Evolutionary conservation across 441 rosid species (phyloP).

Genomic region (Pelargonium exstipulatum): DNA sequence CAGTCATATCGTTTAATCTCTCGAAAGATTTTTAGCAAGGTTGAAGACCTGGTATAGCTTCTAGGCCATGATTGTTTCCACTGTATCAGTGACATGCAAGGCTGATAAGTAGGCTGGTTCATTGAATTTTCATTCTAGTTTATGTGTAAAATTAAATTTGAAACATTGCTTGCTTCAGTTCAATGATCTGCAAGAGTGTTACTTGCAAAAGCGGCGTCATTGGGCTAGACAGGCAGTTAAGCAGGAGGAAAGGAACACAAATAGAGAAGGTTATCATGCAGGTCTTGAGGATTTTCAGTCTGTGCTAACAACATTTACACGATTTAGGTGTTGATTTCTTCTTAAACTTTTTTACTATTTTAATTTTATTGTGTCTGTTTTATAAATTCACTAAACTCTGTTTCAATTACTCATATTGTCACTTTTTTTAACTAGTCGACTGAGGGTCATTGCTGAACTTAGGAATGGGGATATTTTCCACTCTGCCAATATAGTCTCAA

Average conservation of each 20-base stretch:
- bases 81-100: background rate
- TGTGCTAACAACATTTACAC: conserved; percentile 28
- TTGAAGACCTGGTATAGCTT: conserved; percentile 3
- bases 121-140: background rate
- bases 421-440: conserved; percentile 29
- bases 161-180: conserved; percentile 22
- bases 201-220: conserved; percentile 29
- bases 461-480: conserved; percentile 32
- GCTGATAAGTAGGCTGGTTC: background rate
- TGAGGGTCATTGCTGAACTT: conserved; percentile 39
- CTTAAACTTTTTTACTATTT: background rate
- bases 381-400: background rate
- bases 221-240: conserved; percentile 18
- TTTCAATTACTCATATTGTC: conserved; percentile 9
- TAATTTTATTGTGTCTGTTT: background rate
- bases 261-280: conserved; percentile 28
- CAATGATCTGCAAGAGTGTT: conserved; percentile 31
- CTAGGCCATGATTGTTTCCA: background rate
- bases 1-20: background rate
- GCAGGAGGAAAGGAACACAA: conserved; percentile 25
- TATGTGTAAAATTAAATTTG: background rate
- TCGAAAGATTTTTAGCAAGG: conserved; percentile 5
- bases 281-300: conserved; percentile 36
- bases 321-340: conserved; percentile 28
- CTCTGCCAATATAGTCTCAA: conserved; percentile 29